A percentile compares a stretch with the other conserved stretches of the same genome.
These are phyloP conservation scores for Dictyostelium purpureum DNA, from an alignment of 78 protist species.

Conservation along the genomic window DNA sequence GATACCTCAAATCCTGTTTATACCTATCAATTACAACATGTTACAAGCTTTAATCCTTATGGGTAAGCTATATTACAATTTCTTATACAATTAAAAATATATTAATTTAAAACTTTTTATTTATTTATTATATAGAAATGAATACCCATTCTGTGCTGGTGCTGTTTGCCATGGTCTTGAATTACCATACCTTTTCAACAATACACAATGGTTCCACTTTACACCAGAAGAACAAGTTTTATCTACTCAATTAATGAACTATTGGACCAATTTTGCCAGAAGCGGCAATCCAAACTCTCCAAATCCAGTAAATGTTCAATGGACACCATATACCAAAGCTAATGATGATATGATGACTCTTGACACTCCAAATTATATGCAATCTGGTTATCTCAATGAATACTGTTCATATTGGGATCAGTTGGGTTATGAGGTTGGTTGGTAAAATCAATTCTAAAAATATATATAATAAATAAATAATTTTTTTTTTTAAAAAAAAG, in stretches of 20 bases:
- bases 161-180: conserved; percentile 73
- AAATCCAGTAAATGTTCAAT: neutral
- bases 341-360: conserved; percentile 26
- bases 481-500: no score
- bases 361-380: conserved; percentile 21
- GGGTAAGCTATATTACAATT: no score
- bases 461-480: no score
- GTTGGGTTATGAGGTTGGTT: conserved; percentile 29
- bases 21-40: conserved; percentile 55
- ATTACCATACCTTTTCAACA: conserved; percentile 45
- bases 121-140: no score
- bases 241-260: conserved; percentile 7
- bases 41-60: conserved; percentile 47
- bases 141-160: conserved; percentile 14
- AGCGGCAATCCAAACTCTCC: conserved; percentile 31
- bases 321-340: conserved; percentile 11
- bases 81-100: no score
- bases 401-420: conserved; percentile 54
- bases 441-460: neutral
- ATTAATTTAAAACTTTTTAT: no score
- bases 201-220: neutral
- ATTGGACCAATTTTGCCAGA: conserved; percentile 74
- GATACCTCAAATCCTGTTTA: neutral
- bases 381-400: neutral
- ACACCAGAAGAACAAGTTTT: conserved; percentile 22